These are phyloP conservation scores for Flaveria trinervia DNA, from an alignment of 129 eudicot species.

Conservation along the genomic window DNA sequence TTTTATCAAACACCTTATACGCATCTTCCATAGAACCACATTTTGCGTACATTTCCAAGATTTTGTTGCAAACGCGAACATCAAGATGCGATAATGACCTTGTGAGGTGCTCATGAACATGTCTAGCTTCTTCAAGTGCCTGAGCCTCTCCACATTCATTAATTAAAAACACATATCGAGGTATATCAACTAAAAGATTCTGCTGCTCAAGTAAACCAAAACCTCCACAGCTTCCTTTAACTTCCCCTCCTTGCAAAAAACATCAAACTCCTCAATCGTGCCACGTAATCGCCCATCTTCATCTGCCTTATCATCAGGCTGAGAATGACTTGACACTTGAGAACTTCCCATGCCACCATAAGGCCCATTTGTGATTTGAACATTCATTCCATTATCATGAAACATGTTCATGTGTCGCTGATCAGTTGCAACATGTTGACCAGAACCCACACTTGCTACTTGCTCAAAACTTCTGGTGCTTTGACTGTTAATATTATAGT, in stretches of 20 bases:
- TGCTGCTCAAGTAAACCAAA: neutral
- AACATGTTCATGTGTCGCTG: too few species aligned
- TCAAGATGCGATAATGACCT: neutral
- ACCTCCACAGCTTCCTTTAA: slow-evolving; percentile 16
- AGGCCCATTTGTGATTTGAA: neutral
- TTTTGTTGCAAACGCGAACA: neutral
- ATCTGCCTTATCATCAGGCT: neutral
- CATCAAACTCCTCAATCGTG: slow-evolving; percentile 14
- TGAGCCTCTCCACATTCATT: slow-evolving; percentile 6
- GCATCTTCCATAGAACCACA: slow-evolving; percentile 23
- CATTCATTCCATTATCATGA: neutral
- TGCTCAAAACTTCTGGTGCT: neutral
- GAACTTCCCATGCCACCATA: too few species aligned
- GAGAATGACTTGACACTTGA: too few species aligned
- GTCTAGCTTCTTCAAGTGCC: slow-evolving; percentile 9
- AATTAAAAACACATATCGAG: slow-evolving; percentile 4
- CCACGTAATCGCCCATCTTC: slow-evolving; percentile 15
- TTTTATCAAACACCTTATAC: slow-evolving; percentile 10
- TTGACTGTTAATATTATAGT: neutral
- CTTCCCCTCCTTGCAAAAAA: slow-evolving; percentile 8
- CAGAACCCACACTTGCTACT: neutral
- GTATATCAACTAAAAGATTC: neutral
- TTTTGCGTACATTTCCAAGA: slow-evolving; percentile 13
- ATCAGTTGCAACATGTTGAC: too few species aligned
- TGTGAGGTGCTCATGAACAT: slow-evolving; percentile 1